A percentile compares a stretch with the other conserved stretches of the same genome.
Conservation (phyloP, 192 early-diverging fungal genomes). For the Gonapodya sp. region DNA sequence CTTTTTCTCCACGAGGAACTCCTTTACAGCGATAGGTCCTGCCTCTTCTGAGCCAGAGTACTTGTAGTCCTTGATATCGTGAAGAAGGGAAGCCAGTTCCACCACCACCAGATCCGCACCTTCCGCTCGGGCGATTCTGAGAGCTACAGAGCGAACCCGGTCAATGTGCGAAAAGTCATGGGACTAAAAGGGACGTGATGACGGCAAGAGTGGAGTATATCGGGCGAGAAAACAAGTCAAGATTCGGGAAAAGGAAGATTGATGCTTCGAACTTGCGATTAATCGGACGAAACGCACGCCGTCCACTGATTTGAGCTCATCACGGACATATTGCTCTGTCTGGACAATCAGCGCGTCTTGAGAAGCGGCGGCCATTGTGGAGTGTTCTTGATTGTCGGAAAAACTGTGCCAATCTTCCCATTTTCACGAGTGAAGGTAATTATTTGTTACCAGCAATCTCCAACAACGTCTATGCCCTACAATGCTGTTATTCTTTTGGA, state of each 20-base stretch:
- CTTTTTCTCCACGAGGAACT: not conserved
- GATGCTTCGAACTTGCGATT: too few species aligned
- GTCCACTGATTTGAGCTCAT: not conserved
- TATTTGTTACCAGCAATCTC: too few species aligned
- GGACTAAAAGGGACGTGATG: not conserved
- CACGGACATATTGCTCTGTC: not conserved
- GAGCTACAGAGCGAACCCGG: constrained; percentile 15
- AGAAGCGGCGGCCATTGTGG: not conserved
- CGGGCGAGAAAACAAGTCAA: not conserved
- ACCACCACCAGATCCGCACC: constrained; percentile 9
- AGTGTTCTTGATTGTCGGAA: too few species aligned
- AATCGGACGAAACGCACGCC: not conserved
- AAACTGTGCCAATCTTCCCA: too few species aligned
- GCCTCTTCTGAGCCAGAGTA: constrained; percentile 8
- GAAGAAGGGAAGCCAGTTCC: constrained; percentile 19
- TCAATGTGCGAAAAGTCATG: constrained; percentile 23
- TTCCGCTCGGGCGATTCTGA: constrained; percentile 3
- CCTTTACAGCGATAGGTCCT: not conserved
- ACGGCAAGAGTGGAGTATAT: not conserved
- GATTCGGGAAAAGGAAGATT: too few species aligned
- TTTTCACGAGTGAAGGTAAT: too few species aligned
- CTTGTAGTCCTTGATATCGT: constrained; percentile 24
- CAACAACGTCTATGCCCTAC: too few species aligned
- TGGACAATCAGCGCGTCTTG: not conserved
- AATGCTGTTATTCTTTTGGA: too few species aligned